Conservation (phyloP, 2,329 filamentous ascomycete genomes). For the Pseudogymnoascus sp. region DNA sequence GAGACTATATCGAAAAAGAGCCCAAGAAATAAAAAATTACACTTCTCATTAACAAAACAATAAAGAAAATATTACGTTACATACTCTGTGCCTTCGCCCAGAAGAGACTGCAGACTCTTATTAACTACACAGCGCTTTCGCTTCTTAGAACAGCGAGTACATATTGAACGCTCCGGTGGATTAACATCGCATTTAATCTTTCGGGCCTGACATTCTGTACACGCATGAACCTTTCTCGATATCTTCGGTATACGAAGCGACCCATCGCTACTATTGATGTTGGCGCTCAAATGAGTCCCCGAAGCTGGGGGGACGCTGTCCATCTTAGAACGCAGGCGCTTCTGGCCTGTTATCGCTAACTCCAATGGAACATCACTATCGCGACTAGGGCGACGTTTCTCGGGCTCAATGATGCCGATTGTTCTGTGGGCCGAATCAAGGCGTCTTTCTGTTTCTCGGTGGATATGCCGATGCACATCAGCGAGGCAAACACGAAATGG, state of each 20-base stretch:
- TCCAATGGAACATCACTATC: neutral
- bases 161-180: constrained; percentile 33
- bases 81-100: constrained; percentile 45
- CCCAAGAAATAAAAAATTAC: neutral
- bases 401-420: neutral
- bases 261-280: neutral
- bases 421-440: neutral
- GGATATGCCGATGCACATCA: neutral
- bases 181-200: constrained; percentile 42
- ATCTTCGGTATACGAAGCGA: constrained; percentile 18
- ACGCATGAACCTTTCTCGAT: constrained; percentile 23
- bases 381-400: neutral
- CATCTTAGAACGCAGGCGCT: neutral
- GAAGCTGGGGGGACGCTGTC: neutral
- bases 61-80: constrained; percentile 17
- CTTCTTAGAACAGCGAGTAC: constrained; percentile 40
- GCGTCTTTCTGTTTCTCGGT: neutral
- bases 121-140: constrained; percentile 45
- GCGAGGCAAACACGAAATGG: neutral
- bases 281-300: neutral
- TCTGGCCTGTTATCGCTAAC: neutral
- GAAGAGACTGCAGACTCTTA: constrained; percentile 46
- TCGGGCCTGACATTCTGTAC: constrained; percentile 42
- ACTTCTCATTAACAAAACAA: neutral
- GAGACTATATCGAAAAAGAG: neutral